phyloP scores from a whole-genome alignment of 2,329 filamentous ascomycete genomes.

The Monosporascus sp. region DNA sequence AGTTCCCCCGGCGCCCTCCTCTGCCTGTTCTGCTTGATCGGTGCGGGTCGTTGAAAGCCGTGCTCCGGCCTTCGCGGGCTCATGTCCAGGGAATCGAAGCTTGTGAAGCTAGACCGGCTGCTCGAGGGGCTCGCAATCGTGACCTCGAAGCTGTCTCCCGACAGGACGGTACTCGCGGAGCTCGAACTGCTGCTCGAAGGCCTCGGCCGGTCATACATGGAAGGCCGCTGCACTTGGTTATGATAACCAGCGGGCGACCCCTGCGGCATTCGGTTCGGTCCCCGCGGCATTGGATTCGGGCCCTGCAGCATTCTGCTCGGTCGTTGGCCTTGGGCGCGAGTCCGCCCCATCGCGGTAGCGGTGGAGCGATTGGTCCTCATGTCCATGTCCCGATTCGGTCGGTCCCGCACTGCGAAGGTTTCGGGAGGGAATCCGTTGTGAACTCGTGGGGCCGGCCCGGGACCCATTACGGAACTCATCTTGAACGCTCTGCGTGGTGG shows the following conservation, averaged over 20 bases:
- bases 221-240: conserved; percentile 25
- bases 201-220: conserved; percentile 19
- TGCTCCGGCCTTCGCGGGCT: conserved; percentile 22
- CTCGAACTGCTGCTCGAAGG: conserved; percentile 21
- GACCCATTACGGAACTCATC: conserved; percentile 16
- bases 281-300: not conserved
- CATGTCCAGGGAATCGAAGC: conserved; percentile 36
- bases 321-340: conserved; percentile 12
- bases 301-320: conserved; percentile 7
- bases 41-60: conserved; percentile 28
- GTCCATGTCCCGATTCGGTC: conserved; percentile 5
- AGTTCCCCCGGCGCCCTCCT: conserved; percentile 43
- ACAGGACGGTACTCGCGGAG: conserved; percentile 18
- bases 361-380: conserved; percentile 14
- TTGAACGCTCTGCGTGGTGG: conserved; percentile 4
- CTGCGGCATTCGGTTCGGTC: not conserved
- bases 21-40: conserved; percentile 29
- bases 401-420: conserved; percentile 9
- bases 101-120: conserved; percentile 36
- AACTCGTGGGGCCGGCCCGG: conserved; percentile 13
- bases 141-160: conserved; percentile 24
- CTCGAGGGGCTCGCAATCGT: conserved; percentile 26
- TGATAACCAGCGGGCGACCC: conserved; percentile 19
- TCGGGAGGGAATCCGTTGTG: conserved; percentile 14
- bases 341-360: conserved; percentile 10